Conservation (phyloP, 495 filamentous ascomycete genomes). For the Penicillium canariense region DNA sequence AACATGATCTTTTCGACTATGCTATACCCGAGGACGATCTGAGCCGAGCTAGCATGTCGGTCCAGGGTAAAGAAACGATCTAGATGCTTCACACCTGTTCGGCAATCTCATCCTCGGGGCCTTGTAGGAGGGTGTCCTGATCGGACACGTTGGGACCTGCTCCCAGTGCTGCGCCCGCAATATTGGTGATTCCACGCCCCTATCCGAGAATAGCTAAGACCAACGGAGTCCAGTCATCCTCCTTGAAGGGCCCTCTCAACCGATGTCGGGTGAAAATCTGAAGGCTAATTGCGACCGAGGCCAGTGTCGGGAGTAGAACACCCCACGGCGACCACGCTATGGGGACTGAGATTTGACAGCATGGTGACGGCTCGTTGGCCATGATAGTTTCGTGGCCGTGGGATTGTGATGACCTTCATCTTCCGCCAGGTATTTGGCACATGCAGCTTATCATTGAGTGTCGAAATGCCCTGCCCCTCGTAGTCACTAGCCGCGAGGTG, state of each 20-base stretch:
- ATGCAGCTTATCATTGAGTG: neutral
- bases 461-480: neutral
- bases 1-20: constrained; percentile 14
- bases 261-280: neutral
- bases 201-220: neutral
- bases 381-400: neutral
- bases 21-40: constrained; percentile 19
- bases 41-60: neutral
- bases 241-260: neutral
- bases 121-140: neutral
- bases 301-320: neutral
- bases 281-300: neutral
- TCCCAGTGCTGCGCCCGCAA: neutral
- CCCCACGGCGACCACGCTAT: neutral
- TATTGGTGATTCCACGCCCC: neutral
- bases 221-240: neutral
- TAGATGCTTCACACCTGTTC: constrained; percentile 2
- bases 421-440: neutral
- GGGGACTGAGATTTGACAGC: neutral
- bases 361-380: neutral
- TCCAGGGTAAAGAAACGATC: neutral
- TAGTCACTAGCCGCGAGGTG: neutral
- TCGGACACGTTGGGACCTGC: neutral
- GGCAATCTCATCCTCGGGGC: constrained; percentile 8
- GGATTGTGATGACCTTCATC: neutral